Conservation (phyloP, 768 basidiomycete species). For the Auricularia cornea region DNA sequence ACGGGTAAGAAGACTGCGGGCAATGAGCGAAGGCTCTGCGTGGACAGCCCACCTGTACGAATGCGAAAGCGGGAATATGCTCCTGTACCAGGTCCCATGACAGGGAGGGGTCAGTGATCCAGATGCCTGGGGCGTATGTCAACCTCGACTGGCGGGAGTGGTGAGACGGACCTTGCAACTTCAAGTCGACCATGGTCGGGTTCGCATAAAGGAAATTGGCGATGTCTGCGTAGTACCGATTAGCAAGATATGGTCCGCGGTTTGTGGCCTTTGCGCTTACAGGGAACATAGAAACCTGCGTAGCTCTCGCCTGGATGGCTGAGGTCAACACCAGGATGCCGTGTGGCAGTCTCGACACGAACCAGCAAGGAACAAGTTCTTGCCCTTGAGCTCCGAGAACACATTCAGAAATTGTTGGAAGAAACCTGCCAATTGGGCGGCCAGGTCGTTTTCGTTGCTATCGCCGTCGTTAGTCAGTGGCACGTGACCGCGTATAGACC, state of each 20-base stretch:
- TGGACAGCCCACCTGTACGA: constrained; percentile 31
- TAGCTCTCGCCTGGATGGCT: constrained; percentile 24
- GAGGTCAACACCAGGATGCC: neutral
- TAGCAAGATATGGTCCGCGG: too few species aligned
- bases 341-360: neutral
- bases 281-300: constrained; percentile 60
- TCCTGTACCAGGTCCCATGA: constrained; percentile 58
- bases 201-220: constrained; percentile 66
- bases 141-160: neutral
- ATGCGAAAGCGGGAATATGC: constrained; percentile 64
- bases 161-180: constrained; percentile 30
- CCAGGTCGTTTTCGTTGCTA: constrained; percentile 47
- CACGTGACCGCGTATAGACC: neutral
- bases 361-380: constrained; percentile 61
- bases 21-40: neutral
- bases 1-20: neutral
- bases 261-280: too few species aligned
- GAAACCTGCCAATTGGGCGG: constrained; percentile 50
- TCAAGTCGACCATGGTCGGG: constrained; percentile 42
- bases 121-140: constrained; percentile 37
- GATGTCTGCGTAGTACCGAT: constrained; percentile 44
- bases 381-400: constrained; percentile 63
- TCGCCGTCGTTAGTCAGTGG: neutral
- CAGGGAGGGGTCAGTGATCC: constrained; percentile 58
- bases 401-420: constrained; percentile 68